These are phyloP conservation scores for Pyrus bretschneideri DNA, from an alignment of 306 rosid species.

Conservation along the genomic window DNA sequence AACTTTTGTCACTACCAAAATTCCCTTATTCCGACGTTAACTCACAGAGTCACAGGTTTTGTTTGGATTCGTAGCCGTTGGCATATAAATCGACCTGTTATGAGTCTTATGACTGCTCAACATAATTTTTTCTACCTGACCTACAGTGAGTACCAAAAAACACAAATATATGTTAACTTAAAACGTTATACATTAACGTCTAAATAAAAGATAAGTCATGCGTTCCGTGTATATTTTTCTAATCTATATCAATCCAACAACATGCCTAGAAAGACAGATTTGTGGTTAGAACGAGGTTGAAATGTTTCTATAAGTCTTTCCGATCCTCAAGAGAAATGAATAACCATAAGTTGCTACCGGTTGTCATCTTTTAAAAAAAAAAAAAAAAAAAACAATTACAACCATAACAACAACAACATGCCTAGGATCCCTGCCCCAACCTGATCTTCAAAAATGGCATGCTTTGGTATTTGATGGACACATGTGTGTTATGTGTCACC, in stretches of 20 bases:
- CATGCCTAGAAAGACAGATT: no score
- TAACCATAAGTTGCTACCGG: rapidly evolving
- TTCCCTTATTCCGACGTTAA: neutral
- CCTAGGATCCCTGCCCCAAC: neutral
- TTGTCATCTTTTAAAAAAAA: rapidly evolving
- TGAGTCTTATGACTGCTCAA: no score
- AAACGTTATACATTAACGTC: no score
- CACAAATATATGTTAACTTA: no score
- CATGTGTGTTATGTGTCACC: neutral
- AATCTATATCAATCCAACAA: neutral
- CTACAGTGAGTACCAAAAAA: neutral
- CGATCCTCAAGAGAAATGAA: rapidly evolving
- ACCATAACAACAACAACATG: neutral
- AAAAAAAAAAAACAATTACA: no score
- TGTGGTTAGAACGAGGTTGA: rapidly evolving
- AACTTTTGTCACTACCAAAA: neutral
- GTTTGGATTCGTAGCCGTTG: neutral
- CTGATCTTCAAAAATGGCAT: neutral
- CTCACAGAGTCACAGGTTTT: neutral
- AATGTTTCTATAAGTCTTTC: rapidly evolving
- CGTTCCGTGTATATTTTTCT: no score
- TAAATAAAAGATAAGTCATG: no score
- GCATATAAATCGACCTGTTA: neutral
- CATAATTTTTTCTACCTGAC: no score
- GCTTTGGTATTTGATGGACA: neutral